These are phyloP conservation scores for Chenopodium berlandieri DNA, from an alignment of 148 eudicot genomes.

Conservation along the genomic window DNA sequence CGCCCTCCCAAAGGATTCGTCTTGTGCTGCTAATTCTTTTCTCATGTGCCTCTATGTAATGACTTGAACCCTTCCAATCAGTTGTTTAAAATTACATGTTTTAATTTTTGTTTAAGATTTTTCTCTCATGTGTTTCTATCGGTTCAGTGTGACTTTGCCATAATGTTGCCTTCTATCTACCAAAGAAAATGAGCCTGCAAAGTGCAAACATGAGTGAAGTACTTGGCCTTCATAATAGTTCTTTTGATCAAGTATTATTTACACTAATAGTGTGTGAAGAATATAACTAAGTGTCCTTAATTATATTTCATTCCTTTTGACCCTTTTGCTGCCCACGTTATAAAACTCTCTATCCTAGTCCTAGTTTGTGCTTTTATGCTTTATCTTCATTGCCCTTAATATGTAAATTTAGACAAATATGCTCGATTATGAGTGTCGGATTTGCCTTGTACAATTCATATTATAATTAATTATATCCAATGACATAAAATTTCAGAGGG, in stretches of 20 bases:
- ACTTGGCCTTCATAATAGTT: neutral
- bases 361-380: neutral
- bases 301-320: neutral
- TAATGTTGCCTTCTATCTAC: neutral
- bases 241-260: neutral
- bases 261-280: neutral
- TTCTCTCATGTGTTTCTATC: neutral
- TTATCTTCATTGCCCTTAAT: neutral
- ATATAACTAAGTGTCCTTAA: neutral
- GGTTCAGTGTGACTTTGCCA: neutral
- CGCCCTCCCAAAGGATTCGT: conserved; percentile 49
- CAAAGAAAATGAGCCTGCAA: neutral
- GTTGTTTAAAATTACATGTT: neutral
- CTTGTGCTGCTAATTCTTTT: conserved; percentile 60
- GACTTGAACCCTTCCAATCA: conserved; percentile 30
- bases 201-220: neutral
- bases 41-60: conserved; percentile 86
- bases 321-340: neutral
- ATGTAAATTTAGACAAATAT: neutral
- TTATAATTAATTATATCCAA: too few relatives aligned
- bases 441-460: neutral
- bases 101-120: neutral
- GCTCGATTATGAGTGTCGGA: neutral
- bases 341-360: neutral
- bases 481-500: neutral